phyloP scores from a whole-genome alignment of 2,329 filamentous ascomycete species.

The Blastomyces parvus region DNA sequence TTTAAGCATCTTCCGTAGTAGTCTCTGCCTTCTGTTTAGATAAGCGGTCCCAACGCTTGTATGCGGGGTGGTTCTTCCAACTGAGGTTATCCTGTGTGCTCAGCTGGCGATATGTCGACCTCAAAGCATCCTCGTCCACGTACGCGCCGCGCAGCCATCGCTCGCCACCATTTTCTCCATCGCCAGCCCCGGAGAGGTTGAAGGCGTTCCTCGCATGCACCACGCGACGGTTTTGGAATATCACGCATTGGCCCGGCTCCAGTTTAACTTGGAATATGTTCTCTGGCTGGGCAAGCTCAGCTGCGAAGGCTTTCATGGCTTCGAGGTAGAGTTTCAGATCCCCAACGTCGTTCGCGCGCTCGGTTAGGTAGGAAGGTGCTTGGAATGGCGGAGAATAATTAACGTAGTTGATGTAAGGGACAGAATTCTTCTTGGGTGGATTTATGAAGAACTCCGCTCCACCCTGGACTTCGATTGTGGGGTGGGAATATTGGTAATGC shows the following conservation, averaged over 20 bases:
- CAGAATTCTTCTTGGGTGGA: background rate
- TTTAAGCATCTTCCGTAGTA: background rate
- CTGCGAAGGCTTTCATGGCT: conserved; percentile 52
- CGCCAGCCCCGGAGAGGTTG: conserved; percentile 34
- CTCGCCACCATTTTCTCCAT: conserved; percentile 45
- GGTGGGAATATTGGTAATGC: conserved; percentile 51
- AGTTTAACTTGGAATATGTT: conserved; percentile 63
- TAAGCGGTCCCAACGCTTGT: background rate
- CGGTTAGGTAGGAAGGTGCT: conserved; percentile 35
- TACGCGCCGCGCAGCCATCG: conserved; percentile 84
- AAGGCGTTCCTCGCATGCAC: conserved; percentile 75
- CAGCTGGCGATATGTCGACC: conserved; percentile 39
- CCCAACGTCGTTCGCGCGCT: conserved; percentile 16
- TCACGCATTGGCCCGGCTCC: conserved; percentile 71
- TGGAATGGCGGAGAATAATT: conserved; percentile 80
- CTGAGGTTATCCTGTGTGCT: conserved; percentile 15
- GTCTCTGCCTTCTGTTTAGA: background rate
- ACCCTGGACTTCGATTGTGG: conserved; percentile 43
- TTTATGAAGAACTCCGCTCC: conserved; percentile 11
- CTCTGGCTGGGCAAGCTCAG: conserved; percentile 46
- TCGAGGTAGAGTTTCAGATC: conserved; percentile 16
- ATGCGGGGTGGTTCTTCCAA: conserved; percentile 12
- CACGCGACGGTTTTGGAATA: conserved; percentile 87
- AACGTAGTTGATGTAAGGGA: conserved; percentile 32
- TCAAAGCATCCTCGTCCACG: conserved; percentile 57